Conservation (phyloP, 2,329 filamentous ascomycete genomes). For the Fusarium oxysporum region DNA sequence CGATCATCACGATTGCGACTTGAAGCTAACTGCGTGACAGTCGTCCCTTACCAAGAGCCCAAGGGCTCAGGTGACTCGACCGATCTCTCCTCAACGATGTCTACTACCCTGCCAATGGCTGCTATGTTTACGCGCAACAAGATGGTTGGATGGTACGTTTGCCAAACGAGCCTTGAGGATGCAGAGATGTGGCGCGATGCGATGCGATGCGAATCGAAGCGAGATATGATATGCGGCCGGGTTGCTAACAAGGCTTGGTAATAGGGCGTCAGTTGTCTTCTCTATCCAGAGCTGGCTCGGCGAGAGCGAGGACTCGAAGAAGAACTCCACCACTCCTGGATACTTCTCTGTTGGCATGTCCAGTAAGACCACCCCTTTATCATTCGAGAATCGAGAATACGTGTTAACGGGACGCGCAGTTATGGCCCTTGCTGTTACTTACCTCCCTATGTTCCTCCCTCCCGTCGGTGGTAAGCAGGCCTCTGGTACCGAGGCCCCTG, state of each 20-base stretch:
- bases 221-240: not conserved
- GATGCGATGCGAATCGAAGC: slow-evolving; percentile 7
- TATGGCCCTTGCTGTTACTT: slow-evolving; percentile 68
- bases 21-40: slow-evolving; percentile 58
- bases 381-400: not conserved
- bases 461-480: slow-evolving; percentile 48
- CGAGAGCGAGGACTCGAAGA: slow-evolving; percentile 75
- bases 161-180: not conserved
- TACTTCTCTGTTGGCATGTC: slow-evolving; percentile 83
- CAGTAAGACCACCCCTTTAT: slow-evolving; percentile 61
- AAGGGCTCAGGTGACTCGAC: slow-evolving; percentile 69
- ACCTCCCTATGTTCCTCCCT: slow-evolving; percentile 64
- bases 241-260: slow-evolving; percentile 43
- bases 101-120: slow-evolving; percentile 91
- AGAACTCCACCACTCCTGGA: slow-evolving; percentile 73
- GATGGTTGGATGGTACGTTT: slow-evolving; percentile 73
- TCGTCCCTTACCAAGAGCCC: slow-evolving; percentile 89
- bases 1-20: slow-evolving; percentile 10
- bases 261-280: slow-evolving; percentile 78
- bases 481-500: slow-evolving; percentile 50
- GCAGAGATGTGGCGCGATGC: slow-evolving; percentile 9
- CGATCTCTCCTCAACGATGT: slow-evolving; percentile 78
- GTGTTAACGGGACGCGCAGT: slow-evolving; percentile 55
- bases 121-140: slow-evolving; percentile 83
- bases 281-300: slow-evolving; percentile 81